Base-by-base conservation (phyloP, 2,329 filamentous ascomycete species). In the Colletotrichum tamarilloi region DNA sequence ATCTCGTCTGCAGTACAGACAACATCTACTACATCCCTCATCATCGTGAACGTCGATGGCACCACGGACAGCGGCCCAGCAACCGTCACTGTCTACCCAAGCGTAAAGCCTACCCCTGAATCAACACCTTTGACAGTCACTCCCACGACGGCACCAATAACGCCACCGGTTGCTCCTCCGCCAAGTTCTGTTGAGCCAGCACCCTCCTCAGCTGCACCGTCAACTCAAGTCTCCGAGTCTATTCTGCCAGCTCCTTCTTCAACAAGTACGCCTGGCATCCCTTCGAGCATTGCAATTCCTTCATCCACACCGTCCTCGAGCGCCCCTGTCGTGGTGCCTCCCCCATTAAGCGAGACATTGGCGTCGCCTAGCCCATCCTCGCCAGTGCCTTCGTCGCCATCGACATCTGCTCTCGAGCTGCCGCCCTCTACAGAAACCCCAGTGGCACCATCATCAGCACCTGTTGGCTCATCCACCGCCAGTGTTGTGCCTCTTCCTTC, bases 11-110 rank as follows among this genome's bases (percentile, higher is more conserved):
- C 67, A 73, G 22, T 76, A 57, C 77, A 38, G 73, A 73, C 26
- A 74, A 75, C 38, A 55, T 56, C 79, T 16, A 81, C 79, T 19
- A 81, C 79, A 38, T 80, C 78, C 12, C 73, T 83, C 49, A 76
- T 79, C 24, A 73, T 82, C 30, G 77, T 83, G 58, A 75, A 79
- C 42, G 78, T 82, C 42, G 62, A 75, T 42, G 66, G 75, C 26
- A 63, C 62, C 2, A 76, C 78, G 5, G 42, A 69, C 11, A 38
- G 26, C 7, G 55, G 52, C 2, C 49, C 69, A 14, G 57, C 52
- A 1, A 76, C 74, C 22, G 56, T 72, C 5, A 76, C 74, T 42
- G 49, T 75, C 55, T 69, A 60, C 24, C 65, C 55, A 12, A 62
- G 60, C 8, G 35, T 66, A 16, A 69, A 56, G n/a, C 58, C 59